phyloP scores from a whole-genome alignment of 2,329 filamentous ascomycete genomes.

The Verticillium dahliae region DNA sequence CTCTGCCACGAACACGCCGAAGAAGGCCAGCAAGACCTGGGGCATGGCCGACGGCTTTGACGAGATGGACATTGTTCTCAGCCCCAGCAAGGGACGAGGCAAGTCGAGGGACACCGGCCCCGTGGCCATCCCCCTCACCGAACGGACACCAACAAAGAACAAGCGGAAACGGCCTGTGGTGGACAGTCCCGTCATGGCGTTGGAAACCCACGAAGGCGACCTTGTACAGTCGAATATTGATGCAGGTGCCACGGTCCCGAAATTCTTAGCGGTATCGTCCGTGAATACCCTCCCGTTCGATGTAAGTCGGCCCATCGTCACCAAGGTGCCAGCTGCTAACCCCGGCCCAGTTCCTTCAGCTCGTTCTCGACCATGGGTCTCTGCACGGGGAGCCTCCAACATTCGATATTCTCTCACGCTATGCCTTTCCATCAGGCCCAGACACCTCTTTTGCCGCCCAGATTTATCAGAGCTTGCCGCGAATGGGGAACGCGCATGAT shows the following conservation, averaged over 20 bases:
- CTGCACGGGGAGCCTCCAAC: conserved; percentile 51
- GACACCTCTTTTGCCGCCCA: conserved; percentile 57
- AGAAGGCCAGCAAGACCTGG: conserved; percentile 48
- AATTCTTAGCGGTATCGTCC: neutral
- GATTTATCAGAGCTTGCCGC: conserved; percentile 60
- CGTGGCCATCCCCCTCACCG: conserved; percentile 36
- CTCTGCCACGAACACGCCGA: conserved; percentile 47
- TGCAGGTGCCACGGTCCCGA: conserved; percentile 3
- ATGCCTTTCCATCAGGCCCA: conserved; percentile 58
- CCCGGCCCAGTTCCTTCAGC: conserved; percentile 45
- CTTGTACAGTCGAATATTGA: conserved; percentile 26
- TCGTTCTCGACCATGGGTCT: conserved; percentile 57
- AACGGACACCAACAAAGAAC: conserved; percentile 56
- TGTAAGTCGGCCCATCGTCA: conserved; percentile 24
- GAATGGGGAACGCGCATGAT: conserved; percentile 41
- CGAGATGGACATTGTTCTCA: conserved; percentile 50
- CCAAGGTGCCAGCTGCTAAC: conserved; percentile 13
- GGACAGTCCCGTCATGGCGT: conserved; percentile 59
- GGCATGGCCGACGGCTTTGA: conserved; percentile 72
- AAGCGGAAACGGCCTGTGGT: conserved; percentile 64
- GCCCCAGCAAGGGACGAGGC: conserved; percentile 45
- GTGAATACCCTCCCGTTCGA: conserved; percentile 30
- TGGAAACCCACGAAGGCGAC: conserved; percentile 46
- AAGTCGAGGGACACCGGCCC: conserved; percentile 32
- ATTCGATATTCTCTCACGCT: conserved; percentile 61